These are phyloP conservation scores for Phytopythium boreale DNA, from an alignment of 352 stramenopile species.

Conservation along the genomic window DNA sequence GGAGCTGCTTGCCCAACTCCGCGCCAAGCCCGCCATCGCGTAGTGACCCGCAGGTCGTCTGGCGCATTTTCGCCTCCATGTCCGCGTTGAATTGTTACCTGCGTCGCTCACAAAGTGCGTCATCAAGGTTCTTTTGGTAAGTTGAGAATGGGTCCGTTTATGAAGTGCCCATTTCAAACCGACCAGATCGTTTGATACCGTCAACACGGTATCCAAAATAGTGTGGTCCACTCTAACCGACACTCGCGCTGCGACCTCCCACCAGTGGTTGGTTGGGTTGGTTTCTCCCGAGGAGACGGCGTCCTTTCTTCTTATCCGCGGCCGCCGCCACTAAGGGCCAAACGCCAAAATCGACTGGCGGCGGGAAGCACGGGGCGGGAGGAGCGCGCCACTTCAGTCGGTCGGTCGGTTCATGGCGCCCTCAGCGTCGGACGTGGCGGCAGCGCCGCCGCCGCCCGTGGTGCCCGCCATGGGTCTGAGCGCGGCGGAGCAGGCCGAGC, in stretches of 20 bases:
- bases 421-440: slow-evolving; percentile 6
- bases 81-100: neutral
- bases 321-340: neutral
- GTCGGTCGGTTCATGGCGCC: slow-evolving; percentile 24
- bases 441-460: slow-evolving; percentile 3
- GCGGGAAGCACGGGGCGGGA: neutral
- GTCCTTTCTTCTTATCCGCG: neutral
- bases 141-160: neutral
- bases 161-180: too few relatives aligned
- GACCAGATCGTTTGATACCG: too few relatives aligned
- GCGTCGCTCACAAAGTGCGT: neutral
- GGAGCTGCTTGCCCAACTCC: slow-evolving; percentile 28
- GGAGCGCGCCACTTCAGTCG: neutral
- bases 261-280: slow-evolving; percentile 6
- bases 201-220: neutral
- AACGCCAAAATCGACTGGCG: slow-evolving; percentile 8
- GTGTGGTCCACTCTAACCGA: neutral
- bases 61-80: neutral
- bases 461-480: slow-evolving; percentile 5
- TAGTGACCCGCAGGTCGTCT: neutral
- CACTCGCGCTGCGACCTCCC: too few relatives aligned
- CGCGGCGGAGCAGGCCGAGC: slow-evolving; percentile 44
- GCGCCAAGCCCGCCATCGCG: neutral
- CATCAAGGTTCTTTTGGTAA: neutral
- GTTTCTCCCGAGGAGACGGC: neutral